Base-by-base conservation (phyloP, 2,329 filamentous ascomycete genomes). In the Claviceps pazoutovae region DNA sequence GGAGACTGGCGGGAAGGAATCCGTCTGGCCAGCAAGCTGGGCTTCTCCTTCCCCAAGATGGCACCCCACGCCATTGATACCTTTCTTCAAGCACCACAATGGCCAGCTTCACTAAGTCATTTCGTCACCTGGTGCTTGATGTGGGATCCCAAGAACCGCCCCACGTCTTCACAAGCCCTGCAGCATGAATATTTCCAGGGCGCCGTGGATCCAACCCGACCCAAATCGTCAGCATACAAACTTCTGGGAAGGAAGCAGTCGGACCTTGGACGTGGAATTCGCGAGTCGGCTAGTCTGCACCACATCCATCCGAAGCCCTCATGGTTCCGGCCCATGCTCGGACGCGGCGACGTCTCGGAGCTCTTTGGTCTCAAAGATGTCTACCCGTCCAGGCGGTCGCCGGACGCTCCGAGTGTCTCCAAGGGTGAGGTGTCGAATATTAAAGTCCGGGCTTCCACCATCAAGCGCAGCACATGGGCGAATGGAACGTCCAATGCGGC, bases 41-140 rank as follows among this genome's bases (percentile, higher is more conserved):
- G 93, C 52, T 98, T 98, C 68, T 96, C 93, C 0, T 98, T 98
- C 71, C 93, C 93, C 54, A 97, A 93, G 81, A 97, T 98, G 93
- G 91, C 93, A 21, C 93, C 93, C 49, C 93, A 97, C 67, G 81
- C 91, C 17, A 88, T 98, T 80, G 91, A 97, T 60, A 94, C 88
- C 5, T 93, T 97, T 58, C 75, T 98, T 7, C 88, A 88, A 63
- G 67, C 86, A 26, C 89, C 93, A 16, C 88, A 95, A 63, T 98
- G 93, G 93, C 93, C 93, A 5, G 71, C 84, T 1, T 84, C 88
- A 19, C 76, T 98, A 51, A 86, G 84, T 61, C 82, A 94, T 54
- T 97, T 98, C 63, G 93, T 98, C 54, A 98, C 93, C 16, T 96
- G 89, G 89, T 98, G 93, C 68, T 70, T 98, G 58, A 93, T 97